Percentiles rank a stretch among this genome's conserved stretches.
These are phyloP conservation scores for Hypoxylon sp. DNA, from an alignment of 2,329 filamentous ascomycete genomes.

Conservation along the genomic window DNA sequence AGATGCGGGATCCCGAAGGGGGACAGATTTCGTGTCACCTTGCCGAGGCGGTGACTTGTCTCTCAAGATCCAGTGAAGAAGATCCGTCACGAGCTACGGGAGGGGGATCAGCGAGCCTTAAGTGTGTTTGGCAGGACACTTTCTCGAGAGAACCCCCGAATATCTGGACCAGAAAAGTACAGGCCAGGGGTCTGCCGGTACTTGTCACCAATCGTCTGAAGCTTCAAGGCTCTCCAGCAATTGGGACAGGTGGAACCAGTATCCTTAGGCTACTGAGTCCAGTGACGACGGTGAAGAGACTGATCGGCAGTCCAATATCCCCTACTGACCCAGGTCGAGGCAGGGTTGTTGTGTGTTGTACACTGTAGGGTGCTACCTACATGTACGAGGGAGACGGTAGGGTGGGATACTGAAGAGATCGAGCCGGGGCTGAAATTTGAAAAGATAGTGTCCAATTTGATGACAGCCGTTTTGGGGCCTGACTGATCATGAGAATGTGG, in stretches of 20 bases:
- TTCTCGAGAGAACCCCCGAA: constrained; percentile 45
- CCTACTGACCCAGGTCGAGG: constrained; percentile 56
- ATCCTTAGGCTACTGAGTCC: constrained; percentile 38
- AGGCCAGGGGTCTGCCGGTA: constrained; percentile 51
- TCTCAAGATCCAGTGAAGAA: constrained; percentile 47
- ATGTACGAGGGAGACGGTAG: constrained; percentile 39
- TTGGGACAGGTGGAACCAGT: constrained; percentile 53
- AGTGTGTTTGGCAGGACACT: constrained; percentile 55
- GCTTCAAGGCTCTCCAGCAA: constrained; percentile 54
- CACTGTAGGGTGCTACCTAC: constrained; percentile 37
- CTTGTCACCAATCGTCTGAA: constrained; percentile 52
- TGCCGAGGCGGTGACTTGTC: constrained; percentile 45
- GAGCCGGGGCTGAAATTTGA: constrained; percentile 43
- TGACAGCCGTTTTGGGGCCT: constrained; percentile 47
- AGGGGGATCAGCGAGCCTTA: constrained; percentile 68
- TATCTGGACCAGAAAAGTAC: constrained; percentile 47
- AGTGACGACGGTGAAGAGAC: constrained; percentile 61
- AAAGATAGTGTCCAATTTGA: constrained; percentile 49
- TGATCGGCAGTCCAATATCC: constrained; percentile 64
- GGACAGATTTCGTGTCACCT: constrained; percentile 55
- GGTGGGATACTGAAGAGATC: constrained; percentile 43
- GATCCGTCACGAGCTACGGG: constrained; percentile 49
- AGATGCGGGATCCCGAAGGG: constrained; percentile 57
- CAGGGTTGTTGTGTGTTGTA: constrained; percentile 53
- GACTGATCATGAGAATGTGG: constrained; percentile 47